Base-by-base conservation (phyloP, 2,329 filamentous ascomycete genomes). In the Beauveria medogensis region DNA sequence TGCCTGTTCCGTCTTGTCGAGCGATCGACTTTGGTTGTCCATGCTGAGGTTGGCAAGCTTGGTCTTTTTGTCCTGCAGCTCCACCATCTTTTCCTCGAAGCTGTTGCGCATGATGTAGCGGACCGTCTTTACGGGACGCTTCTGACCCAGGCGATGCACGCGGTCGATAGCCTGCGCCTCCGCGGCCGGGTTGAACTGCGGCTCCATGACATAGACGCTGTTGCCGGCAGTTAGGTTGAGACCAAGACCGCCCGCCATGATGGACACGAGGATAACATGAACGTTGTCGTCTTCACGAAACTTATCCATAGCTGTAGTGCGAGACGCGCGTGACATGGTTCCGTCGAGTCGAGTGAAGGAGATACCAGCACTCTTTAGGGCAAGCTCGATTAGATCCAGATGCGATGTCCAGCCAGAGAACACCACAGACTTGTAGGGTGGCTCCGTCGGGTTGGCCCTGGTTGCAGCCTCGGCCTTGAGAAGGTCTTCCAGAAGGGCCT, bases 371-470 rank as follows among this genome's bases (percentile, higher is more conserved):
- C 84, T 80, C 34, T 85, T 80, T 16, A 97, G 81, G 0, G 92
- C 93, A 55, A 91, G 80, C 70, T 94, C 86, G 66, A 99, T 96
- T 22, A 99, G 83, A 71, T 97, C 92, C 18, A 99, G 84, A 70
- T 97, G 92, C 0, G 89, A 88, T 0, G 94, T 97, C 92, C 94
- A 97, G n/a, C 87, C 88, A 0, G 92, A 96, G 74, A 97, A 97
- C 7, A 99, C 86, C 16, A 99, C 92, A 28, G 91, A 94, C 72
- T 96, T 97, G 74, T 91, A 89, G 0, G 92, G 92, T 0, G 85
- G 82, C 69, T 92, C 84, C 12, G 82, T 75, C 0, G 85, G 83
- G 10, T 83, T 78, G 0, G 75, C 76, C 43, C 82, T 80, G 63
- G 85, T 90, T 69, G 87, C 83, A 0, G 78, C 78, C 61, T 85